A percentile compares a stretch with the other conserved stretches of the same genome.
These are phyloP conservation scores for Dipteronia dyeriana DNA, from an alignment of 345 rosid genomes.

Conservation along the genomic window DNA sequence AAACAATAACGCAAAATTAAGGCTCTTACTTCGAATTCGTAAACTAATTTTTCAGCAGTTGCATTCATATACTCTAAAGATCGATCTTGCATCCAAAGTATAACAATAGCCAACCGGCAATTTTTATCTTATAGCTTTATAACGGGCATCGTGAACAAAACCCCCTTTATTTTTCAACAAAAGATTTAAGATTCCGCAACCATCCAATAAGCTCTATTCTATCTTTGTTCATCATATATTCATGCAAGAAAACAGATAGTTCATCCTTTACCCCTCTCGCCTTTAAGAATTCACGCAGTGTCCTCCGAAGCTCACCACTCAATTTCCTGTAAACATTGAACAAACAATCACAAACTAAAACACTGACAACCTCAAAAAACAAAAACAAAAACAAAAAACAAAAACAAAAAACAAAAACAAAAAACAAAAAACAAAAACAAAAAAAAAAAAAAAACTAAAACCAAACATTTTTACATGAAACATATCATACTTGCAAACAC, in stretches of 20 bases:
- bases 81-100: no score
- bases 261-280: constrained; percentile 61
- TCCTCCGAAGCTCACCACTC: constrained; percentile 48
- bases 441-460: no score
- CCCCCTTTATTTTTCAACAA: constrained; percentile 40
- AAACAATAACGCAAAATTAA: background rate
- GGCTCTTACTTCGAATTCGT: background rate
- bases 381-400: no score
- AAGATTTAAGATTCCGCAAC: constrained; percentile 53
- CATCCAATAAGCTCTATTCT: constrained; percentile 67
- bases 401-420: no score
- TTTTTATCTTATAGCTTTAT: background rate
- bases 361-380: no score
- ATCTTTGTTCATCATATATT: constrained; percentile 74
- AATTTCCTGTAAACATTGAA: constrained; percentile 46
- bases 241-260: constrained; percentile 68
- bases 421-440: no score
- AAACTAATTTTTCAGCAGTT: background rate
- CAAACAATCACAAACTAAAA: background rate
- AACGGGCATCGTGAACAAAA: background rate
- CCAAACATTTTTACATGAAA: background rate
- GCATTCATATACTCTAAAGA: background rate
- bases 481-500: background rate
- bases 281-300: constrained; percentile 45
- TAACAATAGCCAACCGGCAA: background rate